Conservation (phyloP, 805 yeast genomes). For the Isabelozyma gotoi region DNA sequence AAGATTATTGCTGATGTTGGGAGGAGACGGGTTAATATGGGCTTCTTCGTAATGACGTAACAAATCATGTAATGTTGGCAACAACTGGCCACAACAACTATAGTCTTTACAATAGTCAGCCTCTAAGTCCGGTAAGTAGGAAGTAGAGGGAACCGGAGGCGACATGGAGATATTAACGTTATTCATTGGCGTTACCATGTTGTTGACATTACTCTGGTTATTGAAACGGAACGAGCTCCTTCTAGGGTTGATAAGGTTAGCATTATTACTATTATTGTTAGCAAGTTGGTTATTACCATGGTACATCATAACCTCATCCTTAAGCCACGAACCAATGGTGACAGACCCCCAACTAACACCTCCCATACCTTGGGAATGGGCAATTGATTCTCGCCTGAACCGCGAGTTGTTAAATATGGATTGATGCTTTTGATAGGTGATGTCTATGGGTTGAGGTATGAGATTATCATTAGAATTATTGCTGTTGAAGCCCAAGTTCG, state of each 20-base stretch:
- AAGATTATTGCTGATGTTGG: slow-evolving; percentile 32
- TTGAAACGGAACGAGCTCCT: slow-evolving; percentile 36
- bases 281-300: slow-evolving; percentile 10
- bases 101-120: slow-evolving; percentile 97
- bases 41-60: slow-evolving; percentile 95
- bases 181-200: neutral
- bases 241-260: slow-evolving; percentile 29
- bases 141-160: slow-evolving; percentile 65
- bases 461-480: slow-evolving; percentile 3
- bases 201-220: slow-evolving; percentile 10
- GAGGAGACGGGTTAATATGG: slow-evolving; percentile 68
- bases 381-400: slow-evolving; percentile 84
- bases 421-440: slow-evolving; percentile 41
- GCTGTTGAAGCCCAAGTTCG: slow-evolving; percentile 6
- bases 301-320: slow-evolving; percentile 81
- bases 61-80: slow-evolving; percentile 92
- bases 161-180: slow-evolving; percentile 39
- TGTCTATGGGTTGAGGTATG: slow-evolving; percentile 45
- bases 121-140: slow-evolving; percentile 89
- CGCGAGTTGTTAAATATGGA: slow-evolving; percentile 41
- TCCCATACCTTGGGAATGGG: slow-evolving; percentile 97
- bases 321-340: slow-evolving; percentile 92
- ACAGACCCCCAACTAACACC: slow-evolving; percentile 97
- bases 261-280: slow-evolving; percentile 11
- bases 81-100: slow-evolving; percentile 88